phyloP scores from a whole-genome alignment of 306 rosid species.

The Quercus alba region DNA sequence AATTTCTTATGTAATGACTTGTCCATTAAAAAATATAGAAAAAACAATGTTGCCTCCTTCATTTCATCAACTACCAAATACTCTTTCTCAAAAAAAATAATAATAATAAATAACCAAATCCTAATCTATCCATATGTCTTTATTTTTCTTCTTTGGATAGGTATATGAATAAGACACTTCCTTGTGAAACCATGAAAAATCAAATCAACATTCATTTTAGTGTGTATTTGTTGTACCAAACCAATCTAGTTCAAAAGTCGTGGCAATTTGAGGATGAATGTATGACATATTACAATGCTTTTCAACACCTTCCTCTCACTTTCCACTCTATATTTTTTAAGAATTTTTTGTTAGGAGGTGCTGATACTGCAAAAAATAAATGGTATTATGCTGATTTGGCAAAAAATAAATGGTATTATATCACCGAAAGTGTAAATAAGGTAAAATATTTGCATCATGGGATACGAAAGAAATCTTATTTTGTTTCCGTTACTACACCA shows the following conservation, averaged over 20 bases:
- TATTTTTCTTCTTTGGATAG: neutral
- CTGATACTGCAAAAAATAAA: neutral
- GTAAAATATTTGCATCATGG: neutral
- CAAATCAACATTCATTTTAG: neutral
- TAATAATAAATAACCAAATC: too few relatives aligned
- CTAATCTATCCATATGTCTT: too few relatives aligned
- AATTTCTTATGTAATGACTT: too few relatives aligned
- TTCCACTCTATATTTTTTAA: neutral
- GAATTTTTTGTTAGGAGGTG: neutral
- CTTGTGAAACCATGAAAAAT: neutral
- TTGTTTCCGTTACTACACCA: conserved; percentile 9
- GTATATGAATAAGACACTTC: neutral
- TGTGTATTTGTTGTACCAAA: neutral
- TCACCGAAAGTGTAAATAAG: neutral
- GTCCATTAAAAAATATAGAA: too few relatives aligned
- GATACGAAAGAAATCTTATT: neutral
- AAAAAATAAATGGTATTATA: neutral
- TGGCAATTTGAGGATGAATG: neutral
- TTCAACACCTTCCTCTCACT: neutral
- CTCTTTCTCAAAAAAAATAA: too few relatives aligned
- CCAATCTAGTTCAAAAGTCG: neutral
- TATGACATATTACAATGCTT: neutral
- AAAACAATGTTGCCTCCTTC: too few relatives aligned
- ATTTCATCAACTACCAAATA: too few relatives aligned
- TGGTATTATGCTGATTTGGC: neutral